These are phyloP conservation scores for Sphagnum contortum DNA, from an alignment of 225 moss, liverwort and hornwort genomes.

Conservation along the genomic window DNA sequence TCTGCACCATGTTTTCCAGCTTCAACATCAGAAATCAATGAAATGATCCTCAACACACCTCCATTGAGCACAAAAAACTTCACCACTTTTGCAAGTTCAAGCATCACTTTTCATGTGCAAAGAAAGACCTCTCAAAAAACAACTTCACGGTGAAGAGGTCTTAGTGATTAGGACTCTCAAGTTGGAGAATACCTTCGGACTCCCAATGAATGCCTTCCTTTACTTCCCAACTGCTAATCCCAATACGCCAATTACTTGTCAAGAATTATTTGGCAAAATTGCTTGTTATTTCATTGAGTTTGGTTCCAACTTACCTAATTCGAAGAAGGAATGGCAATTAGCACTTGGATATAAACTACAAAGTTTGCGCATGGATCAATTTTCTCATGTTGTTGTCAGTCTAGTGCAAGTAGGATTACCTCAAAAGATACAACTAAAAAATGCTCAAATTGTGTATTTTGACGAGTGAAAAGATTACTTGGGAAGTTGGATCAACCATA, in stretches of 20 bases:
- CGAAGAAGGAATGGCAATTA: no score
- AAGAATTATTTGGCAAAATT: conserved; percentile 10
- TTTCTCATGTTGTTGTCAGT: no score
- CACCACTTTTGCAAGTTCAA: conserved; percentile 1
- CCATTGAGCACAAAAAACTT: background rate
- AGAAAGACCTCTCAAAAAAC: conserved; percentile 8
- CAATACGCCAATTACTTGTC: background rate
- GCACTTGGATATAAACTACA: no score
- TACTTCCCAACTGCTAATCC: conserved; percentile 8
- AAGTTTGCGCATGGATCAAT: no score
- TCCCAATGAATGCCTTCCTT: conserved; percentile 7
- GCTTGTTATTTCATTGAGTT: conserved; percentile 1
- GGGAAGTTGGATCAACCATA: no score
- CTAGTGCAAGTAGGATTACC: no score
- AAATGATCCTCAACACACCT: conserved; percentile 9
- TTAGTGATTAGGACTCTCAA: conserved; percentile 10
- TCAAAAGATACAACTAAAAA: no score
- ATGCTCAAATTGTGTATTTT: no score
- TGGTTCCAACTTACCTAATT: conserved; percentile 1
- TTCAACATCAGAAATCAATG: fast-evolving
- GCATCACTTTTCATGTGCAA: conserved; percentile 9
- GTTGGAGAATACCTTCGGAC: fast-evolving
- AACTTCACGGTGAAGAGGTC: conserved; percentile 6
- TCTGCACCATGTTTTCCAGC: conserved; percentile 12
- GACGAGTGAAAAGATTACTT: no score